Base-by-base conservation (phyloP, 2,329 filamentous ascomycete genomes). In the Beauveria scarabaeidicola region DNA sequence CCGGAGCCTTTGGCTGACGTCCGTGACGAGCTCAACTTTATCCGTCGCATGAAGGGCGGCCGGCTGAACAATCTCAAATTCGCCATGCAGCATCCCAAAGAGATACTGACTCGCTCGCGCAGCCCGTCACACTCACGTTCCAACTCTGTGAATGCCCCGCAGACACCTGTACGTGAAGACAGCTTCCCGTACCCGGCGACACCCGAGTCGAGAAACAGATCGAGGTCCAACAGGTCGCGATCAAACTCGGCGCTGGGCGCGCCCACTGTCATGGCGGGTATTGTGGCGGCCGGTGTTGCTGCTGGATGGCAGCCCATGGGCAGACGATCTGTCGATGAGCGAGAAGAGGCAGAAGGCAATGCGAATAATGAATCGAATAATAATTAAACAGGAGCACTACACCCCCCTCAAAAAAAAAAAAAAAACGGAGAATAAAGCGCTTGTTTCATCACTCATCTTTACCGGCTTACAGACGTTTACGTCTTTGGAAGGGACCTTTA, bases 21-120 rank as follows among this genome's bases (percentile, higher is more conserved):
- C 65, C 83, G 87, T 44, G 87, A 93, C 67, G 89, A 94, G 71
- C 84, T 95, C 51, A 84, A 85, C 59, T 94, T 91, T 75, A 80
- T 94, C 68, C 89, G 88, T 74, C 86, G 81, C 65, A 81, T 93
- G 74, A 91, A 89, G 74, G 90, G 90, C 64, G 90, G 90, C 43
- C 88, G 90, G 62, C 75, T 95, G 61, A 92, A 91, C 76, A 87
- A 88, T 69, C 78, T 95, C 65, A 90, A 86, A 73, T 93, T 91
- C 70, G 86, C 86, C 61, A 84, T 93, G 63, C 78, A 86, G 68
- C 86, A 93, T 68, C 88, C 89, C 61, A 86, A 84, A 67, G 86
- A 91, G 70, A 83, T 82, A 2, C 81, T 91, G 66, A 77, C 85
- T 65, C 80, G 80, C 66, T 84, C 81, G 52, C 79, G 83, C 66